phyloP scores from a whole-genome alignment of 179 eudicot species.

The Carnegiea gigantea region DNA sequence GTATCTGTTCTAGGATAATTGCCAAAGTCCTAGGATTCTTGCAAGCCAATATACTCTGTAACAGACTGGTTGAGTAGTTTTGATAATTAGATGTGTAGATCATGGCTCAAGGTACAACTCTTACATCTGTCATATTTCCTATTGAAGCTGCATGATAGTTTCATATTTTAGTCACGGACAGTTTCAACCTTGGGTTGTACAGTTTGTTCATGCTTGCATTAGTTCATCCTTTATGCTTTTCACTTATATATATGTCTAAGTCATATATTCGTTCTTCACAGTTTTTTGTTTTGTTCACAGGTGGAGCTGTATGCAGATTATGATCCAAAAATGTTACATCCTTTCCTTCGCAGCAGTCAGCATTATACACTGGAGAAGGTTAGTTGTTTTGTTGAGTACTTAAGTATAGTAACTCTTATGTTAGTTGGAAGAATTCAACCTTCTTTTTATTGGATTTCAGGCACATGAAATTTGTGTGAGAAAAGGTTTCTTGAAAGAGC shows the following conservation, averaged over 20 bases:
- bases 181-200: background rate
- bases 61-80: too few relatives aligned
- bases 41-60: background rate
- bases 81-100: background rate
- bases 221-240: background rate
- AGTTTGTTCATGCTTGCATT: background rate
- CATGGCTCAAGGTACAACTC: background rate
- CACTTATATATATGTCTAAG: background rate
- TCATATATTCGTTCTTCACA: conserved; percentile 16
- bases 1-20: background rate
- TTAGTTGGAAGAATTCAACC: background rate
- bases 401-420: conserved; percentile 7
- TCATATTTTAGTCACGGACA: background rate
- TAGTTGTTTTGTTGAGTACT: conserved; percentile 15
- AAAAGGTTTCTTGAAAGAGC: conserved; percentile 72
- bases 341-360: conserved; percentile 95
- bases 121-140: background rate
- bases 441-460: conserved; percentile 40
- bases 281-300: conserved; percentile 40
- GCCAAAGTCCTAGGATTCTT: too few relatives aligned
- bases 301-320: conserved; percentile 96
- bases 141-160: background rate
- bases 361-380: conserved; percentile 97
- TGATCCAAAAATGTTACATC: conserved; percentile 84
- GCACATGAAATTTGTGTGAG: conserved; percentile 80